These are phyloP conservation scores for Eleusine coracana DNA, from an alignment of 176 grass and related monocot genomes.

Conservation along the genomic window DNA sequence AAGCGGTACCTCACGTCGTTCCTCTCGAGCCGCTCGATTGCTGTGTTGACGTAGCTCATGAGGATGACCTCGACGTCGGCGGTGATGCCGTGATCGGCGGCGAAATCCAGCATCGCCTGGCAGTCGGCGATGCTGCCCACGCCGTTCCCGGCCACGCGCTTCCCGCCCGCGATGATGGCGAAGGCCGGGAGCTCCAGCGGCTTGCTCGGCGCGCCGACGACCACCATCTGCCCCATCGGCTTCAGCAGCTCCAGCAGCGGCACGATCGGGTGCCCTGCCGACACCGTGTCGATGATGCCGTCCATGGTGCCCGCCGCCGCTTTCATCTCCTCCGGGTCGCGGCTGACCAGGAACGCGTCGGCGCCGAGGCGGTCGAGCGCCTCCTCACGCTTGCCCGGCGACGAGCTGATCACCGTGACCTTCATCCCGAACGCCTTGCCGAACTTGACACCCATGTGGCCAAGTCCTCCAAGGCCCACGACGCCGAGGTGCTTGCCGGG, in stretches of 20 bases:
- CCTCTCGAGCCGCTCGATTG: conserved; percentile 48
- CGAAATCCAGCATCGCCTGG: conserved; percentile 52
- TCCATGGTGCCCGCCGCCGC: conserved; percentile 53
- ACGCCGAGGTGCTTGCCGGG: conserved; percentile 54
- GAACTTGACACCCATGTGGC: conserved; percentile 63
- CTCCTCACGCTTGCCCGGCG: conserved; percentile 41
- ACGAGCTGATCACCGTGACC: conserved; percentile 62
- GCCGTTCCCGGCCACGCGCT: conserved; percentile 35
- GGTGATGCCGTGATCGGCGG: conserved; percentile 33
- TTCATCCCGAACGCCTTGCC: conserved; percentile 60
- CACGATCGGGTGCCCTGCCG: conserved; percentile 42
- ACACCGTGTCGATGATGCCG: conserved; percentile 64
- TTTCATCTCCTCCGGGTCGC: conserved; percentile 43
- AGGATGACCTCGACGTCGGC: conserved; percentile 54
- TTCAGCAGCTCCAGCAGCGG: conserved; percentile 44
- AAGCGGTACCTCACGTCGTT: conserved; percentile 73
- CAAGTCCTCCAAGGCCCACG: conserved; percentile 54
- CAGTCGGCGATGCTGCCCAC: conserved; percentile 41
- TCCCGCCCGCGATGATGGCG: conserved; percentile 39
- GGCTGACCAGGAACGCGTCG: conserved; percentile 55
- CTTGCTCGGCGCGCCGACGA: conserved; percentile 46
- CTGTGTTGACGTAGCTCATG: conserved; percentile 60
- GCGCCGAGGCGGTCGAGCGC: conserved; percentile 51
- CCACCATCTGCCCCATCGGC: conserved; percentile 46
- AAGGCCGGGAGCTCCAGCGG: conserved; percentile 43